Evolutionary conservation across 306 rosid genomes (phyloP), one percentile per base, ranked within the genome.

Genomic region (Dicorynia guianensis): DNA sequence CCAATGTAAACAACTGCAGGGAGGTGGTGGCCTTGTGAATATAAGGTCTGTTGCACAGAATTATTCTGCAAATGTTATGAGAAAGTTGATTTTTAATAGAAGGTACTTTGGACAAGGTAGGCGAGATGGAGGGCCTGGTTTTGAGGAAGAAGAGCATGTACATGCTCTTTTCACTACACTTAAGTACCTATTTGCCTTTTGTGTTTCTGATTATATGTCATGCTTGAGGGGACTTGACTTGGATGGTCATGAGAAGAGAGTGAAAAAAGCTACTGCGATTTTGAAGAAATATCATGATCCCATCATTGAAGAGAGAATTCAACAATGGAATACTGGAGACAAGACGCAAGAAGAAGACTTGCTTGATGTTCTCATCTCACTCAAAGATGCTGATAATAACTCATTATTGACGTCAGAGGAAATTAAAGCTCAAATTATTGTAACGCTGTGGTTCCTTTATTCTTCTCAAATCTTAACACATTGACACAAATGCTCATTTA

Each of bases 291-390:
- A 67, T 39, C 76, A 85, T 4, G 81, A 85, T 6, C 81, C 82
- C 0, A 62, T 82, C 0, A 69, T 87, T 0, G 55, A 82, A 2
- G 73, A 49, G 3, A 78, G 88, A 72, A n/a, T 81, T 0, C 59
- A 55, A n/a, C 68, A 78, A 8, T 78, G 89, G 89, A 68, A 61
- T 3, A 43, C 75, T 8, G 89, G 83, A 17, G 43, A 2, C 35
- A 78, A 43, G 81, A 72, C 11, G 13, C 50, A 69, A 25, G 35
- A 3, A 0, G 80, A 86, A 14, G 91, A 89, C 60, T 12, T 68
- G 13, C 80, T 89, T 8, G 93, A 89, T 67, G 63, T 86, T 40
- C n/a, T 89, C 44, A 77, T 89, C 39, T 7, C 83, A 0, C 63
- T 78, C 3, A 75, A 86, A 63, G 86, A 48, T 53, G 53, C 25